Evolutionary conservation across 2,329 filamentous ascomycete species (phyloP), one percentile per base, ranked within the genome.

Genomic region (Davidsoniella neocaledoniae): DNA sequence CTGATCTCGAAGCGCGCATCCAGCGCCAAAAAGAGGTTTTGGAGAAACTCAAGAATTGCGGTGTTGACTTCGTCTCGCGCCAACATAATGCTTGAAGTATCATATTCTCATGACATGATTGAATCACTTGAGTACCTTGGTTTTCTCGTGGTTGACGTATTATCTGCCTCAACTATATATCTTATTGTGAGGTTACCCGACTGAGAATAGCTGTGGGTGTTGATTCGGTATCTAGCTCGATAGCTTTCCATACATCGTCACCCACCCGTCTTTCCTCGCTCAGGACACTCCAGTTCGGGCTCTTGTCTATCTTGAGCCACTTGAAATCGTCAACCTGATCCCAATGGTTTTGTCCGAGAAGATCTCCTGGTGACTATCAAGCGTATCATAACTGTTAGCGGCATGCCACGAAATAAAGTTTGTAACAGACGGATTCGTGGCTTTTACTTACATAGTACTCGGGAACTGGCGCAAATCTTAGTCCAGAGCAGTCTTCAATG

Each of bases 281-380:
- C 19, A 96, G 57, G 2, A 86, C 64, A 33, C 70, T 76, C 86
- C 90, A 98, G 61, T 98, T 88, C 2, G 91, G 91, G 60, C 86
- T 95, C 26, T 77, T 77, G 52, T 84, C 86, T 14, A 76, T 72
- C 63, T 88, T 93, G 55, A 95, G 74, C 91, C 91, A 96, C 66
- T 94, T 94, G 71, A 98, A 98, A 63, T 98, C 91, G 62, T 96
- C 86, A 14, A 96, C 84, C 58, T 91, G 79, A 57, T 88, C 75
- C 86, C 86, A 98, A 58, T 83, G 76, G 61, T 94, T 90, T 52
- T 65, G 65, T 3, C 59, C 51, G 17, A 53, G 44, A 33, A 41
- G 36, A 12, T 53, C 43, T 9, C 48, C 47, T 6, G 51, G 39
- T 5, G 37, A 19, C 48, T 47, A 39, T 40, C 17, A 21, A 40